Evolutionary conservation across 768 basidiomycete species (phyloP), one percentile per base, ranked within the genome.

Genomic region (Lactarius tabidus): DNA sequence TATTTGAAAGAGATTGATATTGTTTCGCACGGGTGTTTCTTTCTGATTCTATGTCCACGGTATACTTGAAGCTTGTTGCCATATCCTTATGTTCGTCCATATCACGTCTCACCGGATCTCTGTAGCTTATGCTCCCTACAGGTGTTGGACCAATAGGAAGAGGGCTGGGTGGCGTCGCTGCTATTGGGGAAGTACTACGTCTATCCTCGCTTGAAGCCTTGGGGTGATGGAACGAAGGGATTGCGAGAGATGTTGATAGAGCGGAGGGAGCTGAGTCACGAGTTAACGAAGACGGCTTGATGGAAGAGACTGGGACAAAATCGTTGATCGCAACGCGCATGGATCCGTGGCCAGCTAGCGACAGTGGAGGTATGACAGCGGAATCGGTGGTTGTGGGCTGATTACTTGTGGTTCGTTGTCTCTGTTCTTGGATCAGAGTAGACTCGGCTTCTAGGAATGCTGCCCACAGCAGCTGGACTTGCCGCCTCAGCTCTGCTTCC

Each of bases 231-330:
- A 89, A 84, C 18, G 77, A 76, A 23, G 87, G 80, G 26, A 82
- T 82, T 7, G 80, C 84, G 52, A 91, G 77, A 38, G 89, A 90
- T n/a, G 83, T 84, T 23, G 89, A 90, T 51, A 91, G 81, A 6
- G 86, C 84, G 59, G 89, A 91, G 36, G 80, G 66, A 53, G 45
- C 63, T 41, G 10, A 51, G 33, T 57, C 79, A 77, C 35, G 80
- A 77, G 31, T 78, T 35, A 51, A 73, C 6, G 82, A 72, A 38
- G 80, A 71, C 3, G 81, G 77, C 64, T 78, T 73, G 36, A 80
- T 61, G 35, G 74, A 70, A 64, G 78, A 66, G 63, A 74, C 77
- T 38, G 89, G 89, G 28, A 82, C 74, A 71, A 91, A 91, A 69
- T 80, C 80, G 69, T 79, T 80, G 67, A 89, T 77, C 9, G 81